phyloP scores from a whole-genome alignment of 2,329 filamentous ascomycete species.

The Cytospora schulzeri region DNA sequence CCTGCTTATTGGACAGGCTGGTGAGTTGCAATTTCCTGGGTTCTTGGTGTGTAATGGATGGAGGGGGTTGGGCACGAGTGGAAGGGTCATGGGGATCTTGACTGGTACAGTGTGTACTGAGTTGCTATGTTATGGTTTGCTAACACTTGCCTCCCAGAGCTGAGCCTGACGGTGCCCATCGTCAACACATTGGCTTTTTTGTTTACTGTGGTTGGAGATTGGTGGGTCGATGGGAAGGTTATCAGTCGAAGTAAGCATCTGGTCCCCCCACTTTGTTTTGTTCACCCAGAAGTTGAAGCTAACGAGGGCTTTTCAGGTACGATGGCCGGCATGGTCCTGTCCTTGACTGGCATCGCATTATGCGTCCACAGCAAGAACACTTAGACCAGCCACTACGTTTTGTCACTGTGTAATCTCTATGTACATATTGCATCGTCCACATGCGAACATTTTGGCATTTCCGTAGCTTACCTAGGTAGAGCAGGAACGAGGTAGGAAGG shows the following conservation, averaged over 20 bases:
- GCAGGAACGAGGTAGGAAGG: too few relatives aligned
- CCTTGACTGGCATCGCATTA: constrained; percentile 76
- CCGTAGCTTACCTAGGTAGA: too few relatives aligned
- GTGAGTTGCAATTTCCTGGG: constrained; percentile 8
- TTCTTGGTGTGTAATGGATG: not conserved
- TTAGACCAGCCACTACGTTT: constrained; percentile 23
- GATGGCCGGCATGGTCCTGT: constrained; percentile 78
- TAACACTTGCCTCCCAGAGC: constrained; percentile 54
- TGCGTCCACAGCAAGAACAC: constrained; percentile 71
- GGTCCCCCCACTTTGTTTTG: constrained; percentile 23
- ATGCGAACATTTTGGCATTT: too few relatives aligned
- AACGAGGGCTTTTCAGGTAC: constrained; percentile 59
- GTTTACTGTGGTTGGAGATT: constrained; percentile 94
- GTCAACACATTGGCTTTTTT: constrained; percentile 92
- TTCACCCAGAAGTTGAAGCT: not conserved
- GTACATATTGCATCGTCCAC: not conserved
- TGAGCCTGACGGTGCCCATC: constrained; percentile 92
- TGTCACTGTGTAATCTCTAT: not conserved
- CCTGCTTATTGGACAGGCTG: constrained; percentile 82
- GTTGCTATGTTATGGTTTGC: not conserved
- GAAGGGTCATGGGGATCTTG: not conserved
- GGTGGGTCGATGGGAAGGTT: constrained; percentile 90
- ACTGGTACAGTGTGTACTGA: not conserved
- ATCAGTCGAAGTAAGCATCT: constrained; percentile 73
- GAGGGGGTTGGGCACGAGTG: not conserved